These are phyloP conservation scores for Malassezia sp. DNA, from an alignment of 1,284 basidiomycete genomes.

Conservation along the genomic window DNA sequence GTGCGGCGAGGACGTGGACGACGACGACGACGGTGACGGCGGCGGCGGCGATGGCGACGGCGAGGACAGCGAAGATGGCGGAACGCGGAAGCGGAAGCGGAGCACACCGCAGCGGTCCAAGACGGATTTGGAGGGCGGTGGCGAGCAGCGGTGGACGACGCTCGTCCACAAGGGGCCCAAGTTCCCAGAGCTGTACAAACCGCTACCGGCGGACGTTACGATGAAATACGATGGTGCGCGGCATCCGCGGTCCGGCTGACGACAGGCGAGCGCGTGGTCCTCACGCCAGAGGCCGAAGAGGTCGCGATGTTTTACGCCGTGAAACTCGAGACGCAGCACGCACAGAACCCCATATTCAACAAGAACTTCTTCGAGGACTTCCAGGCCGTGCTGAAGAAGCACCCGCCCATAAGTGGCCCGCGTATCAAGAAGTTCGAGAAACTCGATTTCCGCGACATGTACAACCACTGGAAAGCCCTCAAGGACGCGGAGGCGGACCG, in stretches of 20 bases:
- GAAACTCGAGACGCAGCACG: constrained; percentile 85
- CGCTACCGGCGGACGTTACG: constrained; percentile 71
- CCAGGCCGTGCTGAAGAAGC: constrained; percentile 61
- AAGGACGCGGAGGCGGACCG: constrained; percentile 73
- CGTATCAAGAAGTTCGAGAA: constrained; percentile 67
- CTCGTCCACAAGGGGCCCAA: constrained; percentile 87
- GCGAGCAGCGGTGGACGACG: constrained; percentile 65
- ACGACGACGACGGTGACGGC: constrained; percentile 14
- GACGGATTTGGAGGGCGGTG: constrained; percentile 30
- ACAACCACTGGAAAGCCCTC: constrained; percentile 59
- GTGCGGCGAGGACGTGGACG: constrained; percentile 21
- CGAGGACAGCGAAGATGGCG: constrained; percentile 15
- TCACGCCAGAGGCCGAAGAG: constrained; percentile 81
- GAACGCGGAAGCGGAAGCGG: constrained; percentile 18
- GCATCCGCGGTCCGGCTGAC: background rate
- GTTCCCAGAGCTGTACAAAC: constrained; percentile 87
- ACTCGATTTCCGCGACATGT: constrained; percentile 93
- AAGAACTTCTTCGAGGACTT: constrained; percentile 95
- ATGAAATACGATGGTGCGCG: constrained; percentile 84
- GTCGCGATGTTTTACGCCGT: constrained; percentile 94
- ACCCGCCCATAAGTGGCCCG: constrained; percentile 62
- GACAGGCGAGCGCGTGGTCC: constrained; percentile 63
- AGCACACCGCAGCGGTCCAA: constrained; percentile 19
- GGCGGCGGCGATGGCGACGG: constrained; percentile 16
- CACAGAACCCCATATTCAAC: constrained; percentile 75